Evolutionary conservation across 768 basidiomycete genomes (phyloP).

Genomic region (Pholiota conissans): DNA sequence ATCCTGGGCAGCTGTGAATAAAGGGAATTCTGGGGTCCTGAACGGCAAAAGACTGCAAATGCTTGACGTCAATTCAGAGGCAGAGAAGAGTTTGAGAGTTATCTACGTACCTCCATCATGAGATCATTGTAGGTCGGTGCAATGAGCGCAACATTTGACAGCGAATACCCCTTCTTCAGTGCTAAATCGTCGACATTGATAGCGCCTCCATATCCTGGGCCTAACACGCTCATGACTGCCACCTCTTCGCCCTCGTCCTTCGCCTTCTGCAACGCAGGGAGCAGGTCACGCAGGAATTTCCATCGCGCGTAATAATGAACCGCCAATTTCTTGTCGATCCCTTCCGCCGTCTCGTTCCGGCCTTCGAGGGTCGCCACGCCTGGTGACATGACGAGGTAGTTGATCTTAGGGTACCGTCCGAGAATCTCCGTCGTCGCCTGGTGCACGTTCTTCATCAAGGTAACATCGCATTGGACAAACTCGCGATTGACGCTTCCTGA

Average conservation of each 20-base stretch:
- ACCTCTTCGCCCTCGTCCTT: slow-evolving; percentile 47
- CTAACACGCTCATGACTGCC: slow-evolving; percentile 47
- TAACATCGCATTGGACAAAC: slow-evolving; percentile 54
- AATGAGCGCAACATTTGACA: slow-evolving; percentile 30
- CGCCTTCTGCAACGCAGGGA: slow-evolving; percentile 44
- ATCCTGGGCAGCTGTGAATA: slow-evolving; percentile 37
- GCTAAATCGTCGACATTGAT: slow-evolving; percentile 51
- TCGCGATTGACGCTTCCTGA: slow-evolving; percentile 29
- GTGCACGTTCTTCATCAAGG: slow-evolving; percentile 53
- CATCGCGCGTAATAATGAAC: slow-evolving; percentile 37
- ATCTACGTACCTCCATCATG: slow-evolving; percentile 52
- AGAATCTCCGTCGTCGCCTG: slow-evolving; percentile 27
- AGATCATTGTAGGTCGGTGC: slow-evolving; percentile 51
- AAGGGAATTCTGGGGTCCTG: slow-evolving; percentile 33
- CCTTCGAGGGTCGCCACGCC: slow-evolving; percentile 33
- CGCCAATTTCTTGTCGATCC: slow-evolving; percentile 28
- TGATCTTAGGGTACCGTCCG: slow-evolving; percentile 41
- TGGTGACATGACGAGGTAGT: slow-evolving; percentile 50
- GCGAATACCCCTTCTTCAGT: slow-evolving; percentile 45
- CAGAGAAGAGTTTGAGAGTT: too few species aligned
- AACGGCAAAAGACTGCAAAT: slow-evolving; percentile 30
- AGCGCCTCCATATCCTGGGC: slow-evolving; percentile 27
- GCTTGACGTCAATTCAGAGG: background rate
- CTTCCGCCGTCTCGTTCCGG: slow-evolving; percentile 27
- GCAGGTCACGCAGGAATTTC: slow-evolving; percentile 47